A percentile compares a stretch with the other conserved stretches of the same genome.
phyloP scores from a whole-genome alignment of 1,139 yeast species.

The Debaryomycetaceae sp. region DNA sequence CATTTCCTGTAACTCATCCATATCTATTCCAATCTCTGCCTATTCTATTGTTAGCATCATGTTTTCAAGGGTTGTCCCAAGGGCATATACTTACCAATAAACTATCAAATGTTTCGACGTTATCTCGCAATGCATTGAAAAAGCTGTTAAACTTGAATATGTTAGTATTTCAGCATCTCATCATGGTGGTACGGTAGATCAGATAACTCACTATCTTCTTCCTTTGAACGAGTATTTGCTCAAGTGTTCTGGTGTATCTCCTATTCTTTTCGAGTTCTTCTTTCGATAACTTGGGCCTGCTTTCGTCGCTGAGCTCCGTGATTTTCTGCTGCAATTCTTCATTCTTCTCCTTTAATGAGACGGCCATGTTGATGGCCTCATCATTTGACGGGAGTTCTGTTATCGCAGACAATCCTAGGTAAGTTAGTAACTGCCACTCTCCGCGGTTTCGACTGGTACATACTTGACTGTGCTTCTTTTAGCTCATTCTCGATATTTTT shows the following conservation, averaged over 20 bases:
- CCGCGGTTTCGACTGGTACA: slow-evolving; percentile 6
- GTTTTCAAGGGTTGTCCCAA: background rate
- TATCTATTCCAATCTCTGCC: slow-evolving; percentile 7
- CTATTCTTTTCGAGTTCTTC: slow-evolving; percentile 5
- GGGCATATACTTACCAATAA: slow-evolving; percentile 8
- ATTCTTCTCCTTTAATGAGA: slow-evolving; percentile 1
- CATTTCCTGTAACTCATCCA: slow-evolving; percentile 5
- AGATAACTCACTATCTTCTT: slow-evolving; percentile 7
- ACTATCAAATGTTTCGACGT: slow-evolving; percentile 6
- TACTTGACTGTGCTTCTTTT: slow-evolving; percentile 7
- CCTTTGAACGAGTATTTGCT: slow-evolving; percentile 5
- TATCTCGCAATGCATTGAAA: slow-evolving; percentile 5
- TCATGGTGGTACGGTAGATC: too few relatives aligned
- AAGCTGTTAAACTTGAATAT: slow-evolving; percentile 6
- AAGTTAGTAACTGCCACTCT: background rate
- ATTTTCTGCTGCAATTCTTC: slow-evolving; percentile 1
- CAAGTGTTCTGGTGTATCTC: slow-evolving; percentile 3
- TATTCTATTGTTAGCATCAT: background rate
- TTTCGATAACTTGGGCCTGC: slow-evolving; percentile 1
- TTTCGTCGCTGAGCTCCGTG: slow-evolving; percentile 1
- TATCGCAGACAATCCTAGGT: slow-evolving; percentile 2
- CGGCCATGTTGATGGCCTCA: slow-evolving; percentile 3
- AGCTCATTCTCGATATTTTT: slow-evolving; percentile 5
- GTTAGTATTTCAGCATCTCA: too few relatives aligned
- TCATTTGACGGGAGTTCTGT: slow-evolving; percentile 6